phyloP scores from a whole-genome alignment of 176 grass and related monocot genomes.

The Triticum dicoccoides region DNA sequence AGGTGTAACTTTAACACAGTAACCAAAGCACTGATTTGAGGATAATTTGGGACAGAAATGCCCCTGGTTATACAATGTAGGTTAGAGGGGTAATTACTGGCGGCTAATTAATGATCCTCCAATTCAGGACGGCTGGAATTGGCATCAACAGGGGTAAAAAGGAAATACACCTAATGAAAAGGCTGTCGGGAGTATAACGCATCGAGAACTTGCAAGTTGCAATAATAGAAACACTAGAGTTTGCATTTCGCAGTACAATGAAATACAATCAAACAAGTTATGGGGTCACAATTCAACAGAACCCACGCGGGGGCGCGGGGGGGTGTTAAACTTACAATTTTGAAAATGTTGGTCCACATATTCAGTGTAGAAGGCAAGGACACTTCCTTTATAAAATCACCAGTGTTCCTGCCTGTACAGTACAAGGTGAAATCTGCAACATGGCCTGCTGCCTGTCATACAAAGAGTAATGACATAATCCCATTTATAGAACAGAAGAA shows the following conservation, averaged over 20 bases:
- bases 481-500: neutral
- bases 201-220: no score
- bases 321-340: slow-evolving; percentile 64
- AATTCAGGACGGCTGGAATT: neutral
- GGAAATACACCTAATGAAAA: neutral
- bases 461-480: neutral
- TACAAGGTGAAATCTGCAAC: slow-evolving; percentile 6
- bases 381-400: slow-evolving; percentile 19
- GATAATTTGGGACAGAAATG: neutral
- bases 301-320: neutral
- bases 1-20: neutral
- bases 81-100: neutral
- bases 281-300: slow-evolving; percentile 3
- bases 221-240: neutral
- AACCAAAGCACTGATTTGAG: neutral
- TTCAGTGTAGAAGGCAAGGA: slow-evolving; percentile 22
- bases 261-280: slow-evolving; percentile 3
- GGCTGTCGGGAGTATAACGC: neutral
- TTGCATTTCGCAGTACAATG: neutral
- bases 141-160: neutral
- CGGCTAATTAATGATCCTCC: neutral
- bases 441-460: neutral
- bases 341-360: slow-evolving; percentile 99
- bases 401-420: neutral
- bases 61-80: neutral